Conservation (phyloP, 495 filamentous ascomycete species). For the Penicillium bialowiezense region DNA sequence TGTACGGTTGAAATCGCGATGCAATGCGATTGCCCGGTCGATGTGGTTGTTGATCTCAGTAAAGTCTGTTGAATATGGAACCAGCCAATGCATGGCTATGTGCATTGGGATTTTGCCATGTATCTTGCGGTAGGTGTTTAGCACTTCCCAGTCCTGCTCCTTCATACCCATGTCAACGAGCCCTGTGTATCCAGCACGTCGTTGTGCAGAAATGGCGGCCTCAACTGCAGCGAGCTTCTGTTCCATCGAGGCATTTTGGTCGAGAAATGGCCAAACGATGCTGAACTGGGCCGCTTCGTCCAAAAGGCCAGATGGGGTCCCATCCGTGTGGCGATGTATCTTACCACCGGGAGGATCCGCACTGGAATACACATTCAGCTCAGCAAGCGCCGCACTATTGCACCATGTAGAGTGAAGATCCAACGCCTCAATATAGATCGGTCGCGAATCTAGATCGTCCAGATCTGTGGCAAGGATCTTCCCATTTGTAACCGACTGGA, state of each 20-base stretch:
- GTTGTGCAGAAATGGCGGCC: constrained; percentile 7
- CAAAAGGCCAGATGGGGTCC: constrained; percentile 50
- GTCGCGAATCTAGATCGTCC: constrained; percentile 49
- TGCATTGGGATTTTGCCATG: constrained; percentile 37
- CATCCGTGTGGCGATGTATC: constrained; percentile 49
- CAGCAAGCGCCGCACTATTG: constrained; percentile 51
- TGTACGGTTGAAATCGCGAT: constrained; percentile 34
- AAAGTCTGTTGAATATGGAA: constrained; percentile 42
- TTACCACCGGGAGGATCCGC: constrained; percentile 53
- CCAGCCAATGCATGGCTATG: constrained; percentile 57
- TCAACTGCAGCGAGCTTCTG: constrained; percentile 47
- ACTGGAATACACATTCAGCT: constrained; percentile 47
- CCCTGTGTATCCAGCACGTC: constrained; percentile 37
- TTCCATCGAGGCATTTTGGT: constrained; percentile 44
- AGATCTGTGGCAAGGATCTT: constrained; percentile 47
- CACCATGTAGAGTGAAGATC: constrained; percentile 63
- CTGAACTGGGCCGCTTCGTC: constrained; percentile 55
- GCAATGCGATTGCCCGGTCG: constrained; percentile 50
- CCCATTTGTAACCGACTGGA: constrained; percentile 55
- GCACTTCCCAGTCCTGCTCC: constrained; percentile 51
- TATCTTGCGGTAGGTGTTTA: constrained; percentile 37
- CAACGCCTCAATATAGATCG: constrained; percentile 61
- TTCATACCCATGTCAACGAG: constrained; percentile 63
- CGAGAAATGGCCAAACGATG: constrained; percentile 60
- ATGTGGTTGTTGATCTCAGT: constrained; percentile 47